Percentiles rank a stretch among this genome's conserved stretches.
phyloP scores from a whole-genome alignment of 768 basidiomycete species.

The Tulasnella sp. region DNA sequence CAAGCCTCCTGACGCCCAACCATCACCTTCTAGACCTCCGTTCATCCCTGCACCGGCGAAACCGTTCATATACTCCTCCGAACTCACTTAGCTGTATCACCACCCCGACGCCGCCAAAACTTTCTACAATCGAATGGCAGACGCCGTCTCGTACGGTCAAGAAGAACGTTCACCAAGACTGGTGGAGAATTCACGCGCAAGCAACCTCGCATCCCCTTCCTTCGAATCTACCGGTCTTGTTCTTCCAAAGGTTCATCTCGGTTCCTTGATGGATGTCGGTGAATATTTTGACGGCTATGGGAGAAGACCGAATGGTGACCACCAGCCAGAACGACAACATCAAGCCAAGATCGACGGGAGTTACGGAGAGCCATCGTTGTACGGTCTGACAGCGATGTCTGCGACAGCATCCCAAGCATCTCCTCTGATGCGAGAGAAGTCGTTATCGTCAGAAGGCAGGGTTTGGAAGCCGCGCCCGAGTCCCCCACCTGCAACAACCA shows the following conservation, averaged over 20 bases:
- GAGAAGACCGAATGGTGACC: background rate
- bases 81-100: background rate
- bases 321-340: slow-evolving; percentile 8
- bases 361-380: slow-evolving; percentile 18
- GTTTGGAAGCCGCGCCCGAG: slow-evolving; percentile 19
- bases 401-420: background rate
- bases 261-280: slow-evolving; percentile 37
- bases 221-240: slow-evolving; percentile 29
- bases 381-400: background rate
- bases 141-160: slow-evolving; percentile 10
- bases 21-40: background rate
- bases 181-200: background rate
- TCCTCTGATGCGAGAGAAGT: background rate
- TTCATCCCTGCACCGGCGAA: slow-evolving; percentile 6
- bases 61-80: background rate
- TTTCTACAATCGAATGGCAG: background rate
- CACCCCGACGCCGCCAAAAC: background rate
- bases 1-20: background rate
- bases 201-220: background rate
- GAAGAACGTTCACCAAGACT: background rate
- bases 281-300: slow-evolving; percentile 20
- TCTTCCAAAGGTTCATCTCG: slow-evolving; percentile 39
- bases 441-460: slow-evolving; percentile 21
- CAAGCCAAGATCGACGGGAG: background rate
- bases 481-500: slow-evolving; percentile 13